Conservation (phyloP, 2,329 filamentous ascomycete genomes). For the Elsinoe ampelina region DNA sequence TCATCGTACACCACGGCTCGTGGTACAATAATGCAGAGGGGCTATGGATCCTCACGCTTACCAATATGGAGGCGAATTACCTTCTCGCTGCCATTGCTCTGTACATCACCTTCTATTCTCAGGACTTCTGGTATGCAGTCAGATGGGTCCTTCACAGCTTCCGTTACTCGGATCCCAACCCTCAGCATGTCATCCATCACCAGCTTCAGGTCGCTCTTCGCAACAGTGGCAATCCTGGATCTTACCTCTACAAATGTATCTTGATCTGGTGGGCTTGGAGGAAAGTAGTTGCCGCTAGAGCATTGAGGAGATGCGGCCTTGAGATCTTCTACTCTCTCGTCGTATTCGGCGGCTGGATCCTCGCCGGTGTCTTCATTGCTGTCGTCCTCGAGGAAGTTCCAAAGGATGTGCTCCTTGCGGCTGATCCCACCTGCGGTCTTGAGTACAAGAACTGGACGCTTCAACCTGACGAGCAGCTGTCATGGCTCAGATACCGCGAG, state of each 20-base stretch:
- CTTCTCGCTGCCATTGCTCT: conserved; percentile 7
- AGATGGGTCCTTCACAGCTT: not conserved
- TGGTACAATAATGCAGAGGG: not conserved
- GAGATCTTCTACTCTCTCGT: conserved; percentile 3
- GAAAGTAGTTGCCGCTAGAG: not conserved
- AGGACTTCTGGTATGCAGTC: conserved; percentile 8
- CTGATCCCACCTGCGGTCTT: not conserved
- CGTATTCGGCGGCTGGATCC: not conserved
- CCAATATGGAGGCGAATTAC: conserved; percentile 8
- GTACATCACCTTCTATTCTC: conserved; percentile 11
- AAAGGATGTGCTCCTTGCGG: conserved; percentile 1
- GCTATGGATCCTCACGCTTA: conserved; percentile 1
- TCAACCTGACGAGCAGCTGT: not conserved
- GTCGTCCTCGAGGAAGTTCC: conserved; percentile 1
- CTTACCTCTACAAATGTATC: conserved; percentile 9
- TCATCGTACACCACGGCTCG: not conserved
- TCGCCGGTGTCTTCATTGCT: conserved; percentile 6
- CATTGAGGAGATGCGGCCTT: not conserved
- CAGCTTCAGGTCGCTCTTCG: conserved; percentile 9
- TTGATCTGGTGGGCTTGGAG: conserved; percentile 5
- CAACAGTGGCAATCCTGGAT: conserved; percentile 11
- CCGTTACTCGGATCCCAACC: conserved; percentile 3
- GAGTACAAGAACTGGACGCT: conserved; percentile 8
- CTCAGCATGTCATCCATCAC: conserved; percentile 10
- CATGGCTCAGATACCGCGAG: conserved; percentile 2